phyloP scores from a whole-genome alignment of 164 flowering plant species.

The Vitis rupestris region DNA sequence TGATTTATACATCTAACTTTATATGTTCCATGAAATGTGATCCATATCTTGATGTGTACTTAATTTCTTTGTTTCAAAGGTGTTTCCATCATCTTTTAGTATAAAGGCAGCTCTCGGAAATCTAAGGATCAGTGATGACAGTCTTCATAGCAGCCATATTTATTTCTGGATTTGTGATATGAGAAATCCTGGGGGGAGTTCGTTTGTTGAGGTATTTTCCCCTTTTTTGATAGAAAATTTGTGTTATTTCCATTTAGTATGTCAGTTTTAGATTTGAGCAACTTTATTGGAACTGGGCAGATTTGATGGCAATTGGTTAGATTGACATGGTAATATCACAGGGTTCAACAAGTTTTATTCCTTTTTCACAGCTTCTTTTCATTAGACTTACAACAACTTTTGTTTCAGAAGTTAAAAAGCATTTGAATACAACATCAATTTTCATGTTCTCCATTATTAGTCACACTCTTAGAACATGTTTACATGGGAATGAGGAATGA shows the following conservation, averaged over 20 bases:
- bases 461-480: no score
- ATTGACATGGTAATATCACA: background rate
- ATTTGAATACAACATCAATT: no score
- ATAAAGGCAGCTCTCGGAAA: constrained; percentile 90
- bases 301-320: background rate
- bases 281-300: no score
- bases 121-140: constrained; percentile 85
- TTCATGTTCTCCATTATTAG: no score
- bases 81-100: constrained; percentile 89
- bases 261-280: no score
- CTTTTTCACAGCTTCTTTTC: no score
- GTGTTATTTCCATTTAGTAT: no score
- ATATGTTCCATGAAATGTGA: no score
- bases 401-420: no score
- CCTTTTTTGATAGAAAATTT: background rate
- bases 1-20: background rate
- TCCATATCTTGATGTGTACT: background rate
- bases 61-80: constrained; percentile 38
- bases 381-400: no score
- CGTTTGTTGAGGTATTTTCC: constrained; percentile 87
- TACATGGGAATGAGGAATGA: no score
- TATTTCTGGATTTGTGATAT: constrained; percentile 97
- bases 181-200: constrained; percentile 95
- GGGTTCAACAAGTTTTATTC: background rate
- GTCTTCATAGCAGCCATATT: constrained; percentile 63